Percentiles rank a stretch among this genome's conserved stretches.
Conservation (phyloP, 331 rosid species). For the Phaseolus coccineus region DNA sequence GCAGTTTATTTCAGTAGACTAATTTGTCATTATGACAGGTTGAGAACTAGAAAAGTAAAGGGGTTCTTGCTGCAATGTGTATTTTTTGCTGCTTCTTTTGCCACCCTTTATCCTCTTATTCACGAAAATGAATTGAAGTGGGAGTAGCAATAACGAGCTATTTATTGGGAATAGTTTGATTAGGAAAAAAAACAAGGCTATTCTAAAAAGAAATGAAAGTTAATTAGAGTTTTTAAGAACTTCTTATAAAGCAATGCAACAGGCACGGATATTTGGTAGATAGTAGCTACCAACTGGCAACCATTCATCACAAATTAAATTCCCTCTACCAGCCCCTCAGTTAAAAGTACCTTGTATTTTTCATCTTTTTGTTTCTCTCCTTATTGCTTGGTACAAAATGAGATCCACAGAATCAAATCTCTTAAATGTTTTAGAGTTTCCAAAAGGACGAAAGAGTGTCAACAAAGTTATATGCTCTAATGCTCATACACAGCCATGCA, state of each 20-base stretch:
- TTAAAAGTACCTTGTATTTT: neutral
- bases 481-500: neutral
- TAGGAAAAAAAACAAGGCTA: neutral
- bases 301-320: slow-evolving; percentile 47
- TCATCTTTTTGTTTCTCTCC: neutral
- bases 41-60: slow-evolving; percentile 2
- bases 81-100: neutral
- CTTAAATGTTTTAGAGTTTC: neutral
- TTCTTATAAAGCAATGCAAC: neutral
- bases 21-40: neutral
- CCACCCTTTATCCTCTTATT: neutral
- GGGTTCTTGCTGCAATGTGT: neutral
- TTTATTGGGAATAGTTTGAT: neutral
- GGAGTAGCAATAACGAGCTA: neutral
- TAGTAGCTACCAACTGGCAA: slow-evolving; percentile 44
- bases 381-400: slow-evolving; percentile 11
- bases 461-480: neutral
- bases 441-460: neutral
- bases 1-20: slow-evolving; percentile 1
- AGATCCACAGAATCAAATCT: neutral
- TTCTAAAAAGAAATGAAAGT: neutral
- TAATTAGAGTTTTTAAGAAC: neutral
- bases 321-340: slow-evolving; percentile 10
- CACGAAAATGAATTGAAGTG: neutral
- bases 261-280: slow-evolving; percentile 26